Evolutionary conservation across 345 rosid species (phyloP), one percentile per base, ranked within the genome.

Genomic region (Gossypium anomalum): DNA sequence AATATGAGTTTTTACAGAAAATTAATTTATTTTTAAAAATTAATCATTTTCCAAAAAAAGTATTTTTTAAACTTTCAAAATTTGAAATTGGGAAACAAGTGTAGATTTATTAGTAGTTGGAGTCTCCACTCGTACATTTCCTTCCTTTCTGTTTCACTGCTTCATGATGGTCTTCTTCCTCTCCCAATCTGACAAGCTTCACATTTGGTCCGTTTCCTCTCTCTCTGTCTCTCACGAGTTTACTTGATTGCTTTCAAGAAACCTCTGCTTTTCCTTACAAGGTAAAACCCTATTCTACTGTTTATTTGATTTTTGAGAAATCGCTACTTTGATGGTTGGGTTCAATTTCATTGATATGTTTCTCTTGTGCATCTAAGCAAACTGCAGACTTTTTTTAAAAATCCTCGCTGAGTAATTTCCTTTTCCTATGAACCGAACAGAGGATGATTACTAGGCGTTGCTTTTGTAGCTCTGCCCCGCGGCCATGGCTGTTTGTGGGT

Each of bases 401-500:
- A 34, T 60, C 10, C 12, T 41, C 25, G 68, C 23, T 17, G 27
- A 19, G 51, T 25, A 14, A 29, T 61, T 65, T 44, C 16, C 29
- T 11, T 65, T 65, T 65, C 52, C 0, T 63, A 65, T 43, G 70
- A 67, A 67, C 56, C 16, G 34, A 52, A 29, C 45, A n/a, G 60
- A 70, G 73, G 44, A 70, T 70, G 73, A 51, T 73, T 48, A 45
- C 59, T 15, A 73, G 89, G 80, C 86, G 87, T 72, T 78, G 84
- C 75, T 88, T 90, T 75, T 88, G 90, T 82, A 83, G 86, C 75
- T 77, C 67, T 69, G 82, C 85, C 55, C 43, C 82, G 1, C 84
- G 81, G 69, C 97, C 93, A 22, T 94, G 98, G 94, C 87, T 92
- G 23, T 89, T 94, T 78, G 80, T 90, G 9, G 97, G 98, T 29